phyloP scores from a whole-genome alignment of 768 basidiomycete genomes.

The Termitomyces sp. region DNA sequence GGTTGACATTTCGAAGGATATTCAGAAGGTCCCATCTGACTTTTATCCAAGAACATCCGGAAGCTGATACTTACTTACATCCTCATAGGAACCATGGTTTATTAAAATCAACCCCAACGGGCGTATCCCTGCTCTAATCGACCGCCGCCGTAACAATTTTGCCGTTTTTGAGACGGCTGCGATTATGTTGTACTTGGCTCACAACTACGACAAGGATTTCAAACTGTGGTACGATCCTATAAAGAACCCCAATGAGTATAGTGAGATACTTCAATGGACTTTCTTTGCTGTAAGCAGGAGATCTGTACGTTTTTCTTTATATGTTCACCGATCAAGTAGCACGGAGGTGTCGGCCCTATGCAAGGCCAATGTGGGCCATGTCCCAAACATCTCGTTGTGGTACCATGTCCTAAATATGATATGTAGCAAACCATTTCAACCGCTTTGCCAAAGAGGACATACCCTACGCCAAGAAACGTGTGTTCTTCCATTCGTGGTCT shows the following conservation, averaged over 20 bases:
- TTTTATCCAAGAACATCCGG: too few species aligned
- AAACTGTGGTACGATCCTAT: conserved; percentile 55
- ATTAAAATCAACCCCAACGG: conserved; percentile 71
- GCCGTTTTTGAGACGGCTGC: conserved; percentile 74
- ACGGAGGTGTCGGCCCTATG: conserved; percentile 85
- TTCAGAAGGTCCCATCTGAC: conserved; percentile 60
- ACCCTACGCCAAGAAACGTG: conserved; percentile 64
- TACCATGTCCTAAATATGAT: not conserved
- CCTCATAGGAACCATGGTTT: conserved; percentile 58
- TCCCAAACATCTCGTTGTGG: not conserved
- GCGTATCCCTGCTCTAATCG: conserved; percentile 63
- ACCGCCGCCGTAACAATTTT: conserved; percentile 58
- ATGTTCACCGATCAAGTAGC: conserved; percentile 32
- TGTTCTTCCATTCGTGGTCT: conserved; percentile 13
- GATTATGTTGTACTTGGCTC: conserved; percentile 77
- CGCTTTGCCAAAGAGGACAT: conserved; percentile 61
- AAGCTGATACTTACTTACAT: not conserved
- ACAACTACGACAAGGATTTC: conserved; percentile 71
- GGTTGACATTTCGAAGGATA: conserved; percentile 56
- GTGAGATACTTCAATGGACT: conserved; percentile 80
- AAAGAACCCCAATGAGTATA: conserved; percentile 53
- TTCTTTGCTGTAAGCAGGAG: conserved; percentile 61
- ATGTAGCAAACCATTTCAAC: conserved; percentile 63
- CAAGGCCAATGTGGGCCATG: conserved; percentile 54
- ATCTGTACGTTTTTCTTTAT: not conserved